These are phyloP conservation scores for Begonia masoniana DNA, from an alignment of 306 rosid species.

Conservation along the genomic window DNA sequence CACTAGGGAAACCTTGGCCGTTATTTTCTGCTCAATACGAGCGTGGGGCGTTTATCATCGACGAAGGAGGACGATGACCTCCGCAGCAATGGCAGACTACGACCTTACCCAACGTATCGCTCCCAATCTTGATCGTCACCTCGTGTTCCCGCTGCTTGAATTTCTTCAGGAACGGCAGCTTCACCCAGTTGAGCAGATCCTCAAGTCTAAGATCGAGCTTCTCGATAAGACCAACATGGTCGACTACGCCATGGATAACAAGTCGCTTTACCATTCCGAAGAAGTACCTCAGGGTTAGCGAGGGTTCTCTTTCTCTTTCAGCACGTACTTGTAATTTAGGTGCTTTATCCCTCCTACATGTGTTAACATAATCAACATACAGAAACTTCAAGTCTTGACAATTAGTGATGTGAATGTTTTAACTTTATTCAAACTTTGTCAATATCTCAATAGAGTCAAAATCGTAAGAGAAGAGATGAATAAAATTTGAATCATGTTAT, in stretches of 20 bases:
- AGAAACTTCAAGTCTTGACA: too few relatives aligned
- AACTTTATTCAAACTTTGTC: too few relatives aligned
- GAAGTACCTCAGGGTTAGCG: slow-evolving; percentile 56
- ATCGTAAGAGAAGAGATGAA: too few relatives aligned
- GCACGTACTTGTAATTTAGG: too few relatives aligned
- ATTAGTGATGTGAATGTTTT: too few relatives aligned
- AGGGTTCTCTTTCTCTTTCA: neutral
- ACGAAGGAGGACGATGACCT: too few relatives aligned
- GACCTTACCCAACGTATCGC: slow-evolving; percentile 81
- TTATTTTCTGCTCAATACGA: too few relatives aligned
- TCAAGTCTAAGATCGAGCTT: slow-evolving; percentile 77
- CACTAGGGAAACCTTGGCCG: too few relatives aligned
- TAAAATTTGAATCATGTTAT: too few relatives aligned
- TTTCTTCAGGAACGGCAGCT: slow-evolving; percentile 73
- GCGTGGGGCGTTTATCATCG: too few relatives aligned
- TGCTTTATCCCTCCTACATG: slow-evolving; percentile 10
- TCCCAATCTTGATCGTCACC: slow-evolving; percentile 71
- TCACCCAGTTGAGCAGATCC: slow-evolving; percentile 64
- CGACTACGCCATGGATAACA: slow-evolving; percentile 92
- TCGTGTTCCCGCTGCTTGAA: slow-evolving; percentile 78
- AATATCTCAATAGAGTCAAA: too few relatives aligned
- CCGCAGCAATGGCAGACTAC: slow-evolving; percentile 50
- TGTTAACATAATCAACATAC: too few relatives aligned
- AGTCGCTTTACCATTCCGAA: slow-evolving; percentile 73
- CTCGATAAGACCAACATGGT: slow-evolving; percentile 93